Evolutionary conservation across 2,329 filamentous ascomycete genomes (phyloP).

Genomic region (Scortechinia acanthostroma): DNA sequence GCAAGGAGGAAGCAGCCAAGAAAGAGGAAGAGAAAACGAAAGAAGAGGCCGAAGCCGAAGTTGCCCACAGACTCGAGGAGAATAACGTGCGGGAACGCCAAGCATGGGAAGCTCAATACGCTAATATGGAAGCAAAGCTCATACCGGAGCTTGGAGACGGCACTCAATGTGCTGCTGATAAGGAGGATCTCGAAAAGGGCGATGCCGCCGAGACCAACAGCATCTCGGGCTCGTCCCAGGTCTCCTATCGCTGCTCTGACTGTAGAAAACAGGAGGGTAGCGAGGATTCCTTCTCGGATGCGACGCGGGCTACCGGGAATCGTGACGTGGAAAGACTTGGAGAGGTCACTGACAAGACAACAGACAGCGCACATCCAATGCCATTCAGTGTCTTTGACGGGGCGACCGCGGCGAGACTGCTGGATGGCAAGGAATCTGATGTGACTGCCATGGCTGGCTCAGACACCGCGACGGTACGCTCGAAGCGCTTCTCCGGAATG

Average conservation of each 20-base stretch:
- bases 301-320: too few relatives aligned
- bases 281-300: not conserved
- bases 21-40: constrained; percentile 43
- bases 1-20: constrained; percentile 38
- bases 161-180: not conserved
- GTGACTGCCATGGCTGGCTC: not conserved
- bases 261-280: not conserved
- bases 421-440: not conserved
- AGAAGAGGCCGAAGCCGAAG: constrained; percentile 60
- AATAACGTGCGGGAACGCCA: constrained; percentile 51
- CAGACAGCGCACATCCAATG: too few relatives aligned
- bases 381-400: not conserved
- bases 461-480: not conserved
- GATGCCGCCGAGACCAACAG: constrained; percentile 13
- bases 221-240: constrained; percentile 5
- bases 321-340: too few relatives aligned
- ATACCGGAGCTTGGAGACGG: not conserved
- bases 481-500: not conserved
- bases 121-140: too few relatives aligned
- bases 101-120: constrained; percentile 74
- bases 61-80: constrained; percentile 61
- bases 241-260: not conserved
- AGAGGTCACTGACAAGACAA: too few relatives aligned
- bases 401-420: not conserved
- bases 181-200: constrained; percentile 4